Percentiles rank a stretch among this genome's conserved stretches.
Evolutionary conservation across 2,329 filamentous ascomycete species (phyloP).

Genomic region (Fonsecaea pedrosoi): DNA sequence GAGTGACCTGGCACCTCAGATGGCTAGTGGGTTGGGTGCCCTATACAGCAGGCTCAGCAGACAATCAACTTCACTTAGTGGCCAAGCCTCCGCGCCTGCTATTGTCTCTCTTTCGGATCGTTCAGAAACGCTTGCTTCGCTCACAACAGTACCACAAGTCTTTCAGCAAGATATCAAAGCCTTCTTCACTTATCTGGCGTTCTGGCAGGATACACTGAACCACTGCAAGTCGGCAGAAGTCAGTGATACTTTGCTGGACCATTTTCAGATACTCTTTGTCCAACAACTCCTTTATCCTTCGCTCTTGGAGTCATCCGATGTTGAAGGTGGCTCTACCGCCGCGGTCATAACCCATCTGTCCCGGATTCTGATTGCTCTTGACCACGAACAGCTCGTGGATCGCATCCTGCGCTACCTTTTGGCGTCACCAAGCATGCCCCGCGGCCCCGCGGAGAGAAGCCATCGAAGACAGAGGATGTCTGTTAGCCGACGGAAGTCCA

Average conservation of each 20-base stretch:
- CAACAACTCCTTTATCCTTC: slow-evolving; percentile 97
- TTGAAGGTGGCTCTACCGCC: slow-evolving; percentile 94
- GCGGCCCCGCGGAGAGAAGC: slow-evolving; percentile 45
- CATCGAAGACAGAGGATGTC: slow-evolving; percentile 48
- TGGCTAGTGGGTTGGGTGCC: slow-evolving; percentile 92
- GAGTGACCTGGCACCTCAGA: slow-evolving; percentile 92
- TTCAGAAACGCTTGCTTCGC: slow-evolving; percentile 73
- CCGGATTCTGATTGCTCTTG: slow-evolving; percentile 86
- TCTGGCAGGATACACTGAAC: slow-evolving; percentile 98
- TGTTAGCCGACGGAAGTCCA: slow-evolving; percentile 78
- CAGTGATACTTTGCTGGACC: slow-evolving; percentile 89
- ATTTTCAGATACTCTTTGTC: slow-evolving; percentile 95
- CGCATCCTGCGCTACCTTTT: slow-evolving; percentile 92
- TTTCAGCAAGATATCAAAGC: slow-evolving; percentile 89
- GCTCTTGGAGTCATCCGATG: slow-evolving; percentile 92
- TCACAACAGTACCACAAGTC: slow-evolving; percentile 74
- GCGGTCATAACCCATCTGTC: slow-evolving; percentile 93
- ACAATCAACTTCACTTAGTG: slow-evolving; percentile 78
- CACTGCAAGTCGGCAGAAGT: slow-evolving; percentile 93
- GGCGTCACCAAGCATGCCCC: slow-evolving; percentile 65
- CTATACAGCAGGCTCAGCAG: slow-evolving; percentile 72
- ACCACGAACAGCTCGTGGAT: slow-evolving; percentile 92
- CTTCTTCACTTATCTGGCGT: slow-evolving; percentile 91
- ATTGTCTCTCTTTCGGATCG: slow-evolving; percentile 91
- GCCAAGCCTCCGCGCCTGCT: slow-evolving; percentile 73